These are phyloP conservation scores for Zychaea mexicana DNA, from an alignment of 371 early-diverging fungal species.

Conservation along the genomic window DNA sequence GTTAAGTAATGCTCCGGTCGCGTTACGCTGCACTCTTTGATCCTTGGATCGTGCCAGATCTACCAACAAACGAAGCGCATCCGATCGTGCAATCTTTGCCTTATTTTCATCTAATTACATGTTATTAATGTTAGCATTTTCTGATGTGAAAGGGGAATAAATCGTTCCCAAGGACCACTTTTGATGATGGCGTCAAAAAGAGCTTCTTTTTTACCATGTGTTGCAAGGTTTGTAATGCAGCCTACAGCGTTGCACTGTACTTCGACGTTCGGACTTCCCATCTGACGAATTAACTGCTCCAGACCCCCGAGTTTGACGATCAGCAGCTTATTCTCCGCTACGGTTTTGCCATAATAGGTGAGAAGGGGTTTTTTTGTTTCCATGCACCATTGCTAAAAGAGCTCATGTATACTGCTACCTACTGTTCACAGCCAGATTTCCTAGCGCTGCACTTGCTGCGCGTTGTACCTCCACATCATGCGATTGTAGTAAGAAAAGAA, in stretches of 20 bases:
- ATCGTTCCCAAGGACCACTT: neutral
- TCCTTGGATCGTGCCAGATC: constrained; percentile 84
- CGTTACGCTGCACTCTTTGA: constrained; percentile 89
- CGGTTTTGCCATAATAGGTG: constrained; percentile 10
- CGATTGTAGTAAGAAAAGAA: constrained; percentile 81
- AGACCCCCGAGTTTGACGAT: constrained; percentile 89
- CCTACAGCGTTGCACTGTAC: constrained; percentile 97
- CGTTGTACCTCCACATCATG: constrained; percentile 89
- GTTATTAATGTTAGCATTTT: neutral
- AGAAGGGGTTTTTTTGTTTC: constrained; percentile 1
- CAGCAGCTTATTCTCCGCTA: constrained; percentile 81
- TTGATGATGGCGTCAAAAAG: neutral
- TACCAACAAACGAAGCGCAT: constrained; percentile 78
- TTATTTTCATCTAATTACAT: constrained; percentile 82
- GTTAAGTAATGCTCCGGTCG: constrained; percentile 91
- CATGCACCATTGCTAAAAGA: constrained; percentile 6
- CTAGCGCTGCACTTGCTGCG: constrained; percentile 88
- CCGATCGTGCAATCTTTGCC: constrained; percentile 83
- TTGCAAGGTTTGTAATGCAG: constrained; percentile 93
- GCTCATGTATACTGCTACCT: constrained; percentile 27
- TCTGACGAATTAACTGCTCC: constrained; percentile 88
- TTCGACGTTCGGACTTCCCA: constrained; percentile 86
- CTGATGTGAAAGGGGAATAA: no score
- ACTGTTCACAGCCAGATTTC: constrained; percentile 89
- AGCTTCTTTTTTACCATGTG: constrained; percentile 62